A percentile compares a stretch with the other conserved stretches of the same genome.
phyloP scores from a whole-genome alignment of 805 yeast species.

The Candida xyloterini region DNA sequence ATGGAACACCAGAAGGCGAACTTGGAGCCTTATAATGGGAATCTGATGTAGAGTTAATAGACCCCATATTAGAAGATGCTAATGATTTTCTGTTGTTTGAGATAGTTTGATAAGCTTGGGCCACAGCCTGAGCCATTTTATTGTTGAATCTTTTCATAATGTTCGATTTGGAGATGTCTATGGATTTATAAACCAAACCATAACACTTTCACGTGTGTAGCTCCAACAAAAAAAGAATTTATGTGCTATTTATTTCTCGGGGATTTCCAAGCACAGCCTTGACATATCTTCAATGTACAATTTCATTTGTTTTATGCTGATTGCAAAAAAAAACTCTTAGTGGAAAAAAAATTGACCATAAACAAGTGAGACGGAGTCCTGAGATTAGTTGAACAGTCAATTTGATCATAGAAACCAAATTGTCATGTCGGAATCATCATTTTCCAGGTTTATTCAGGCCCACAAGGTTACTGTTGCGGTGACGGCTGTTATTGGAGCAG shows the following conservation, averaged over 20 bases:
- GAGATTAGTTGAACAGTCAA: not conserved
- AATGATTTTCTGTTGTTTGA: slow-evolving; percentile 13
- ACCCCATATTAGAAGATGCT: slow-evolving; percentile 5
- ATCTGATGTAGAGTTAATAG: slow-evolving; percentile 1
- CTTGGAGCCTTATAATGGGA: slow-evolving; percentile 47
- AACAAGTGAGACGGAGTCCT: slow-evolving; percentile 5
- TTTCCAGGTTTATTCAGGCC: slow-evolving; percentile 41
- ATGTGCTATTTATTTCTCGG: not conserved
- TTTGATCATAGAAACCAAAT: not conserved
- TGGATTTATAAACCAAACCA: slow-evolving; percentile 1
- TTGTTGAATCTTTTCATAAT: slow-evolving; percentile 11
- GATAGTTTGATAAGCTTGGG: slow-evolving; percentile 14
- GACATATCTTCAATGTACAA: slow-evolving; percentile 5
- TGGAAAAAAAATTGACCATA: slow-evolving; percentile 5
- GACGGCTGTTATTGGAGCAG: slow-evolving; percentile 49
- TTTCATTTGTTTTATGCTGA: slow-evolving; percentile 1
- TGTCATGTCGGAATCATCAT: slow-evolving; percentile 19
- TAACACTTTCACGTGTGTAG: slow-evolving; percentile 8
- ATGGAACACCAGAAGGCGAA: slow-evolving; percentile 67
- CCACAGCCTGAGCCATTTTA: slow-evolving; percentile 12
- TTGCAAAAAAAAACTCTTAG: slow-evolving; percentile 8
- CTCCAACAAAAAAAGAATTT: slow-evolving; percentile 1
- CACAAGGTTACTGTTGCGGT: slow-evolving; percentile 49
- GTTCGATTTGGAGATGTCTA: not conserved
- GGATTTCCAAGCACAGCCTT: not conserved